phyloP scores from a whole-genome alignment of 257 asterid species.

The Parsonsia alboflavescens region DNA sequence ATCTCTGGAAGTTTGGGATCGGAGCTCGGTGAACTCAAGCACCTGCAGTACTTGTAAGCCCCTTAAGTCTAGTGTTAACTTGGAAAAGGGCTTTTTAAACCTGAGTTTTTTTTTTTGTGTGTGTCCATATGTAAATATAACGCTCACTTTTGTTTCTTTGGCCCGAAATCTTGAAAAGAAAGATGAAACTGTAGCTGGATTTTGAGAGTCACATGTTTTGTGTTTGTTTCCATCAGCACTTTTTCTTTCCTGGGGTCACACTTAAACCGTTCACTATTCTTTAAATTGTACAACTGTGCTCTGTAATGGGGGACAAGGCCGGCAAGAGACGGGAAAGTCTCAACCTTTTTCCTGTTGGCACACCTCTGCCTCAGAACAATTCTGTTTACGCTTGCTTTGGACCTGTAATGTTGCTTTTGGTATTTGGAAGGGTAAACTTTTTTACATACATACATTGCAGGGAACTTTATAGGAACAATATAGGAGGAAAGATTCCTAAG shows the following conservation, averaged over 20 bases:
- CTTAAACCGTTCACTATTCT: neutral
- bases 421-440: slow-evolving; percentile 11
- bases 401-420: slow-evolving; percentile 5
- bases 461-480: slow-evolving; percentile 64
- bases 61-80: slow-evolving; percentile 7
- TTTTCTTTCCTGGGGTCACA: neutral
- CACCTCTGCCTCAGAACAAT: neutral
- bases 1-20: slow-evolving; percentile 79
- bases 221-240: slow-evolving; percentile 2
- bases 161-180: slow-evolving; percentile 2
- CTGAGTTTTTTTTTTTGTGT: neutral
- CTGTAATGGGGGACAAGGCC: neutral
- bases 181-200: neutral
- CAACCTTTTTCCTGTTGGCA: neutral
- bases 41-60: slow-evolving; percentile 69
- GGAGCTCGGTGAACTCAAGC: slow-evolving; percentile 82
- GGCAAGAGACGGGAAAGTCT: neutral
- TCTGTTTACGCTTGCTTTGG: neutral
- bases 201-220: slow-evolving; percentile 15
- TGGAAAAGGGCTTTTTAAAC: neutral
- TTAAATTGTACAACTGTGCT: neutral
- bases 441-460: slow-evolving; percentile 32
- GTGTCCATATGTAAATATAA: neutral
- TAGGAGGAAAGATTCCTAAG: slow-evolving; percentile 64
- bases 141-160: slow-evolving; percentile 16